Evolutionary conservation across 306 rosid genomes (phyloP).

Genomic region (Dryas octopetala): DNA sequence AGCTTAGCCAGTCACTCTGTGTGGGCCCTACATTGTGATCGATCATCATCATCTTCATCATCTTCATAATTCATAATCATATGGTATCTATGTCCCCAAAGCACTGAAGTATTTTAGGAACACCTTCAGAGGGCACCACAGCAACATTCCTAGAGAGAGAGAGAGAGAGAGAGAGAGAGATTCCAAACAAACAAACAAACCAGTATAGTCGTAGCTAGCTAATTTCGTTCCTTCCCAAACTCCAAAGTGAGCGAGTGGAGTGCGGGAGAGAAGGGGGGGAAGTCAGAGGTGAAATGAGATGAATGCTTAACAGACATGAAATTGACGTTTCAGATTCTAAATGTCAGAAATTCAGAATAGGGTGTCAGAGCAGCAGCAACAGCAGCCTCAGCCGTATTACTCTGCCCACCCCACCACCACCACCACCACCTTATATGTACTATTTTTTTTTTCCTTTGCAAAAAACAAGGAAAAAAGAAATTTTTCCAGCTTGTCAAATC

Average conservation of each 20-base stretch:
- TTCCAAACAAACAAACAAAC: too few relatives aligned
- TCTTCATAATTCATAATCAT: not conserved
- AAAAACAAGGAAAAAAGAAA: not conserved
- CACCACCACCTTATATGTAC: not conserved
- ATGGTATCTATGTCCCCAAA: not conserved
- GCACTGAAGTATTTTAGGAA: not conserved
- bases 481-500: constrained; percentile 13
- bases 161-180: not conserved
- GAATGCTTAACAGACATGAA: constrained; percentile 66
- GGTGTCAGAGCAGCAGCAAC: constrained; percentile 13
- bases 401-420: constrained; percentile 7
- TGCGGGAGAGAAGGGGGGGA: constrained; percentile 23
- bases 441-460: not conserved
- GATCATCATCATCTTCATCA: constrained; percentile 1
- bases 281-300: constrained; percentile 54
- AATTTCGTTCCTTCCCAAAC: constrained; percentile 1
- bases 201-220: constrained; percentile 8
- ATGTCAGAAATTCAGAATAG: constrained; percentile 43
- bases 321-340: constrained; percentile 98
- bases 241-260: constrained; percentile 39
- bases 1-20: constrained; percentile 1
- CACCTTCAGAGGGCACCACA: constrained; percentile 14
- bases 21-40: constrained; percentile 5
- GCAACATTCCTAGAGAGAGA: not conserved
- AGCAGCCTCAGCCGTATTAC: constrained; percentile 23